These are phyloP conservation scores for Trichoderma aggressivum DNA, from an alignment of 2,329 filamentous ascomycete genomes.

Conservation along the genomic window DNA sequence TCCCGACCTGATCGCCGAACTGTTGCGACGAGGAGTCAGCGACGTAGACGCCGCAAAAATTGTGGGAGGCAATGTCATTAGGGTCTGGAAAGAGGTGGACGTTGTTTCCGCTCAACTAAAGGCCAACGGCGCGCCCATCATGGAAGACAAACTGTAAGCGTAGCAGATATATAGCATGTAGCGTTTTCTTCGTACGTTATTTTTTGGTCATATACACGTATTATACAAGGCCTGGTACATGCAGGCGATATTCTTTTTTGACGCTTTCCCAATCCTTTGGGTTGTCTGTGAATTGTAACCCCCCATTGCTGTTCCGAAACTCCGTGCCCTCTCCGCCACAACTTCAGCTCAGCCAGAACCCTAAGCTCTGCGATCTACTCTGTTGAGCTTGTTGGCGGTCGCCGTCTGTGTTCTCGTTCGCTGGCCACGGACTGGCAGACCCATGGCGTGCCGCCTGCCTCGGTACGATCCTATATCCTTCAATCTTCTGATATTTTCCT, in stretches of 20 bases:
- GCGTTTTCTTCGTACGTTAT: neutral
- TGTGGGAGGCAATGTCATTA: conserved; percentile 74
- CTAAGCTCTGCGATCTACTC: conserved; percentile 41
- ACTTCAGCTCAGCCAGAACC: neutral
- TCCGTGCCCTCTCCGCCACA: neutral
- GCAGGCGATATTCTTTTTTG: neutral
- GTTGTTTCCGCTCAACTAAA: conserved; percentile 65
- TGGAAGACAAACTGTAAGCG: conserved; percentile 49
- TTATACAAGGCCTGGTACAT: conserved; percentile 25
- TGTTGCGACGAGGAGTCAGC: conserved; percentile 69
- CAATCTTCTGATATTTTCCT: conserved; percentile 81
- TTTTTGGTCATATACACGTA: conserved; percentile 29
- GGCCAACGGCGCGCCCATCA: conserved; percentile 46
- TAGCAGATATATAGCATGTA: neutral
- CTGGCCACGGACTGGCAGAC: conserved; percentile 86
- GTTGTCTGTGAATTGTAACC: neutral
- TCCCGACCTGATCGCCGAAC: conserved; percentile 71
- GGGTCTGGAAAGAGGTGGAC: conserved; percentile 82
- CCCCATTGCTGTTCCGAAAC: neutral
- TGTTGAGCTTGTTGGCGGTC: conserved; percentile 61
- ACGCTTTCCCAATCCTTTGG: neutral
- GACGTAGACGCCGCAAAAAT: conserved; percentile 72
- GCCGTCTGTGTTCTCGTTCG: conserved; percentile 72
- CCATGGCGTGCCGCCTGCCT: conserved; percentile 88
- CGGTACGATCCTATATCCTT: conserved; percentile 89